Evolutionary conservation across 1,139 yeast genomes (phyloP).

Genomic region (Casaregolazyma lundiana): DNA sequence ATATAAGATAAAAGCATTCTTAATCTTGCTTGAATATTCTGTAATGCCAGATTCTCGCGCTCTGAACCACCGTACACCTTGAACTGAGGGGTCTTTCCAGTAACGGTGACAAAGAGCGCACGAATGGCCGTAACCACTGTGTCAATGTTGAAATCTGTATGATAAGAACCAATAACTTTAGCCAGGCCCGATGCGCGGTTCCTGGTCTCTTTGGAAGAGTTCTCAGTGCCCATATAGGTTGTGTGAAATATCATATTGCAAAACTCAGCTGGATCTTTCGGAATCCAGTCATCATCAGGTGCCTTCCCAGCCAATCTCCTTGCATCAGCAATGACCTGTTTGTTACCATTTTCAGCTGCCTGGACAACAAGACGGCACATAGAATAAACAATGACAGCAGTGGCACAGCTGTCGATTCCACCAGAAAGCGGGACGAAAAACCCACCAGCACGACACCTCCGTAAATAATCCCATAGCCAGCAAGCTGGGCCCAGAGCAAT

Average conservation of each 20-base stretch:
- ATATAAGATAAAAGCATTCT: constrained; percentile 92
- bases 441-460: constrained; percentile 88
- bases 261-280: constrained; percentile 68
- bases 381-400: constrained; percentile 88
- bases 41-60: constrained; percentile 87
- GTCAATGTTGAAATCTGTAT: constrained; percentile 90
- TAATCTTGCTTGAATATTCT: constrained; percentile 91
- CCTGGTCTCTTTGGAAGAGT: constrained; percentile 85
- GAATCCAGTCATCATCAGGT: constrained; percentile 54
- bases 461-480: constrained; percentile 96
- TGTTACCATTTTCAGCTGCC: constrained; percentile 61
- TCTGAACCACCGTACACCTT: constrained; percentile 90
- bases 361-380: constrained; percentile 83
- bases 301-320: constrained; percentile 52
- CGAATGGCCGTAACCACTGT: constrained; percentile 69
- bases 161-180: constrained; percentile 75
- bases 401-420: constrained; percentile 97
- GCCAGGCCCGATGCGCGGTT: constrained; percentile 78
- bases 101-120: constrained; percentile 74
- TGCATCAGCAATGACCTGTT: constrained; percentile 72
- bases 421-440: constrained; percentile 92
- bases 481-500: constrained; percentile 98
- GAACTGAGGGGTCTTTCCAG: constrained; percentile 83
- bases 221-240: constrained; percentile 91
- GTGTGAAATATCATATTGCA: constrained; percentile 78